Evolutionary conservation across 1,284 basidiomycete genomes (phyloP).

Genomic region (Cerioporus squamosus): DNA sequence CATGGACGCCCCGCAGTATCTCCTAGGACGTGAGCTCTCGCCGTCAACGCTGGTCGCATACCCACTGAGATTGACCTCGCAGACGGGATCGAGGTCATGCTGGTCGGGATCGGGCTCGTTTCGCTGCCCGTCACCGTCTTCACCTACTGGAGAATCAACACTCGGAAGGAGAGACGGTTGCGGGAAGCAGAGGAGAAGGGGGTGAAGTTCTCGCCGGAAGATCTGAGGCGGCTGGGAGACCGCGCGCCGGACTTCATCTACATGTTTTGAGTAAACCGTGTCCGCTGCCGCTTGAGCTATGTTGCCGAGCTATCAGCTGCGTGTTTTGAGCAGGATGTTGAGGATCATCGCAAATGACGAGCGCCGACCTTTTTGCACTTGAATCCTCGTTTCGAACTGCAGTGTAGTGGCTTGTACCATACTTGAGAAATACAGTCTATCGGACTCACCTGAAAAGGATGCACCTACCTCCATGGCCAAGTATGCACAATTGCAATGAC

Average conservation of each 20-base stretch:
- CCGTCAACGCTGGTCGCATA: not conserved
- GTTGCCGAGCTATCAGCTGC: too few species aligned
- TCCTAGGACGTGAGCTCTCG: slow-evolving; percentile 55
- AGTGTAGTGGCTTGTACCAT: too few species aligned
- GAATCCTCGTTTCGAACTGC: too few species aligned
- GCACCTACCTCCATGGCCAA: too few species aligned
- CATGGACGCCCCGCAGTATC: slow-evolving; percentile 61
- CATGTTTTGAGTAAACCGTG: slow-evolving; percentile 42
- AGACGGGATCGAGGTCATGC: slow-evolving; percentile 70
- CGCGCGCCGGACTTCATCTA: slow-evolving; percentile 69
- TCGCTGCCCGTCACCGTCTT: slow-evolving; percentile 51
- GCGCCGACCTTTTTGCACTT: too few species aligned
- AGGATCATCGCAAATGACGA: too few species aligned
- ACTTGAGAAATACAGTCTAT: too few species aligned
- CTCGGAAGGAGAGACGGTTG: slow-evolving; percentile 30
- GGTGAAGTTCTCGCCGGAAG: slow-evolving; percentile 30
- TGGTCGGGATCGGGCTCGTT: slow-evolving; percentile 66
- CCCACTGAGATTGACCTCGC: not conserved
- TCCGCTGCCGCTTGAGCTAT: slow-evolving; percentile 41
- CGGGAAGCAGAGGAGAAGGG: slow-evolving; percentile 19
- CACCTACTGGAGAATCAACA: slow-evolving; percentile 59
- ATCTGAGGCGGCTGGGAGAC: slow-evolving; percentile 60
- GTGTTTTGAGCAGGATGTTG: too few species aligned
- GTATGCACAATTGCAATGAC: too few species aligned
- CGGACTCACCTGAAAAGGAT: too few species aligned